A percentile compares a stretch with the other conserved stretches of the same genome.
Evolutionary conservation across 2,329 filamentous ascomycete genomes (phyloP).

Genomic region (Rutstroemia sp.): DNA sequence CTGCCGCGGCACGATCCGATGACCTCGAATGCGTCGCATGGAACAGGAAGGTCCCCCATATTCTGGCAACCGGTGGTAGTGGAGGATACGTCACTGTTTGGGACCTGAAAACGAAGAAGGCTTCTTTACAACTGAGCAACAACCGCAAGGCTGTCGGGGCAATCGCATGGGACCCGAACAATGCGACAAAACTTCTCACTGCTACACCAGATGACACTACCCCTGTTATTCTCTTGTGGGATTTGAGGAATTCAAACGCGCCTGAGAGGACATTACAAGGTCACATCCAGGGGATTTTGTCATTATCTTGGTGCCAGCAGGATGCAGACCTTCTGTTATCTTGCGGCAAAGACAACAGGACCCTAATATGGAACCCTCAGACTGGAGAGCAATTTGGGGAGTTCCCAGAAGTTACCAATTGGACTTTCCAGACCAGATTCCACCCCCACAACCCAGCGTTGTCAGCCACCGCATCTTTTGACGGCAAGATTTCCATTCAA

Average conservation of each 20-base stretch:
- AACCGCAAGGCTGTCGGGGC: slow-evolving; percentile 91
- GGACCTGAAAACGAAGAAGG: slow-evolving; percentile 97
- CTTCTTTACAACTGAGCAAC: slow-evolving; percentile 89
- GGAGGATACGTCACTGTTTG: slow-evolving; percentile 96
- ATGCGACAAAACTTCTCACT: slow-evolving; percentile 88
- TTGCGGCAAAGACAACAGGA: slow-evolving; percentile 93
- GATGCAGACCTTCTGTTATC: slow-evolving; percentile 85
- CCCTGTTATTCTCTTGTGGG: slow-evolving; percentile 87
- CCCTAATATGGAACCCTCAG: slow-evolving; percentile 92
- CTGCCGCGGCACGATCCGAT: slow-evolving; percentile 78
- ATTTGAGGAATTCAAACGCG: slow-evolving; percentile 90
- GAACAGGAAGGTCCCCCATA: slow-evolving; percentile 97
- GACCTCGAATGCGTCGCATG: slow-evolving; percentile 96
- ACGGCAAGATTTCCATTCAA: slow-evolving; percentile 91
- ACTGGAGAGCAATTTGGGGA: slow-evolving; percentile 83
- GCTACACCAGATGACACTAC: slow-evolving; percentile 84
- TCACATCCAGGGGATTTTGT: slow-evolving; percentile 91
- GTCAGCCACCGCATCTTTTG: slow-evolving; percentile 91
- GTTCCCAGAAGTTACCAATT: slow-evolving; percentile 97
- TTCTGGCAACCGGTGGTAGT: slow-evolving; percentile 85
- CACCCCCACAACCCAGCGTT: slow-evolving; percentile 89
- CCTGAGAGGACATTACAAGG: slow-evolving; percentile 82
- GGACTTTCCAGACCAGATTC: slow-evolving; percentile 94
- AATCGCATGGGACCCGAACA: slow-evolving; percentile 95
- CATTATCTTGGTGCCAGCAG: slow-evolving; percentile 89